phyloP scores from a whole-genome alignment of 2,329 filamentous ascomycete species.

The Sporothrix curviconia region DNA sequence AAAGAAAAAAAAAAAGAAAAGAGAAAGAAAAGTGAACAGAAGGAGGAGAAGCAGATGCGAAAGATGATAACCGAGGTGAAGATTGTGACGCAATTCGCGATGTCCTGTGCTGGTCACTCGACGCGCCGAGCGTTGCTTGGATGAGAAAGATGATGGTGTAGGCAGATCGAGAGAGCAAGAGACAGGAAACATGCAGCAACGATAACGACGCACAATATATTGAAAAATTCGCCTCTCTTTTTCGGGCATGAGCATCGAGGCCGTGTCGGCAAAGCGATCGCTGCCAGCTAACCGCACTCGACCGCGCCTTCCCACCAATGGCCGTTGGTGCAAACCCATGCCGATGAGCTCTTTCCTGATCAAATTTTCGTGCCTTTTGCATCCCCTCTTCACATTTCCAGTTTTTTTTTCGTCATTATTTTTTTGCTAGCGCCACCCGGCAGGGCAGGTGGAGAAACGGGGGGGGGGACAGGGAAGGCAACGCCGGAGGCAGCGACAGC shows the following conservation, averaged over 20 bases:
- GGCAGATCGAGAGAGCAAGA: not conserved
- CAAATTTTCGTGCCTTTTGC: not conserved
- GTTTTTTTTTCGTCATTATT: not conserved
- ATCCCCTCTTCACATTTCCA: not conserved
- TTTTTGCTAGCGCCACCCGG: not conserved
- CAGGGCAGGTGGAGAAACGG: not conserved
- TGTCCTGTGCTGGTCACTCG: no score
- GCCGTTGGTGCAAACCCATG: not conserved
- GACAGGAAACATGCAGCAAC: not conserved
- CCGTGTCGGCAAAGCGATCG: no score
- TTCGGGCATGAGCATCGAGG: no score
- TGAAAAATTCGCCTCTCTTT: not conserved
- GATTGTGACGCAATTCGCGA: not conserved
- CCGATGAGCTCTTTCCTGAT: not conserved
- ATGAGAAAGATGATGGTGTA: not conserved
- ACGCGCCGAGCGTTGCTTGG: no score
- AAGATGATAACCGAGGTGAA: not conserved
- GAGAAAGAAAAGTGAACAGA: not conserved
- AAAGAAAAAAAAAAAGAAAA: not conserved
- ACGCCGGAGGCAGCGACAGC: not conserved
- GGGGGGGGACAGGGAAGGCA: not conserved
- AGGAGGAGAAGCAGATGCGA: not conserved
- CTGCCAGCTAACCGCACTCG: not conserved
- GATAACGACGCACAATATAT: no score
- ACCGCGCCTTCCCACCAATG: not conserved